Conservation (phyloP, 2,329 filamentous ascomycete species). For the Exophiala mesophila region DNA sequence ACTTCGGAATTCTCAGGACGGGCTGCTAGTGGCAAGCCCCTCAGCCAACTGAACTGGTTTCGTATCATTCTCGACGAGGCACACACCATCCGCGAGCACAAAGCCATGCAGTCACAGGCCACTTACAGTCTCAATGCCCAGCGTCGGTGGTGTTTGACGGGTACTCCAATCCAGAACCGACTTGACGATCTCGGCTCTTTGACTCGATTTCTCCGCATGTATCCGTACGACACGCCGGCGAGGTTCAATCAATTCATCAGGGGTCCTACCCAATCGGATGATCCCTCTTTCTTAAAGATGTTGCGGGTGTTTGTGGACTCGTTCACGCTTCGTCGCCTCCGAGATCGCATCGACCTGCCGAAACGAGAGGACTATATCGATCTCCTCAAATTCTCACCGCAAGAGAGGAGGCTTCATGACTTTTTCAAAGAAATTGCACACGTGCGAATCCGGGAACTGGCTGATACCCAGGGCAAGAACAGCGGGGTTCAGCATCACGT, state of each 20-base stretch:
- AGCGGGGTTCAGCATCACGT: slow-evolving; percentile 70
- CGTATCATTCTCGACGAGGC: slow-evolving; percentile 91
- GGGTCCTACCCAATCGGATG: slow-evolving; percentile 78
- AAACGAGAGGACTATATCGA: slow-evolving; percentile 67
- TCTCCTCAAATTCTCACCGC: slow-evolving; percentile 66
- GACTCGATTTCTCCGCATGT: slow-evolving; percentile 76
- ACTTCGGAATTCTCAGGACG: slow-evolving; percentile 69
- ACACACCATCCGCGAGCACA: slow-evolving; percentile 85
- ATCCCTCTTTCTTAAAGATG: slow-evolving; percentile 77
- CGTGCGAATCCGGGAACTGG: slow-evolving; percentile 71
- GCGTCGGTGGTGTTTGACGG: slow-evolving; percentile 93
- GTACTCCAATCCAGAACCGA: slow-evolving; percentile 90
- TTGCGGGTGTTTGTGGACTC: slow-evolving; percentile 86
- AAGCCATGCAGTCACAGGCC: slow-evolving; percentile 75
- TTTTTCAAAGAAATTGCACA: slow-evolving; percentile 77
- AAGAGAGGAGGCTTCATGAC: slow-evolving; percentile 75
- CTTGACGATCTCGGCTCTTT: slow-evolving; percentile 84
- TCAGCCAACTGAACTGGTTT: slow-evolving; percentile 83
- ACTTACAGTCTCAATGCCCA: slow-evolving; percentile 74
- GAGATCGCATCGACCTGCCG: slow-evolving; percentile 84
- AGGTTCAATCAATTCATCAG: slow-evolving; percentile 78
- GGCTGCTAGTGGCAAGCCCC: slow-evolving; percentile 47
- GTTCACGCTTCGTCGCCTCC: slow-evolving; percentile 85
- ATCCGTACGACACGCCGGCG: slow-evolving; percentile 73
- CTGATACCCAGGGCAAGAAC: slow-evolving; percentile 65